These are phyloP conservation scores for Chytriomyces confervae DNA, from an alignment of 192 early-diverging fungal species.

Conservation along the genomic window DNA sequence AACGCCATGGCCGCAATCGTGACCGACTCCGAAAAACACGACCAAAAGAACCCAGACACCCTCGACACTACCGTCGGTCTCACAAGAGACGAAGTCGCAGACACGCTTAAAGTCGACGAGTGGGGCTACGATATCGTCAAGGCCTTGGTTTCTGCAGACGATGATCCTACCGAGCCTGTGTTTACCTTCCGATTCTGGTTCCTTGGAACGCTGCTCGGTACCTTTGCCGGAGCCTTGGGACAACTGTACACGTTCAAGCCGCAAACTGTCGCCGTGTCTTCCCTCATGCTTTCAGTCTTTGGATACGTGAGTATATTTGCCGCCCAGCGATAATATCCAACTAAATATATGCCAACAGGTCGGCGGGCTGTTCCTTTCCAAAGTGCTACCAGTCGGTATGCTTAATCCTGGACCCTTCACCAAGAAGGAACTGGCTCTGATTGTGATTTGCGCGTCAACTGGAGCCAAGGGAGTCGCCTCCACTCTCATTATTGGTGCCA, in stretches of 20 bases:
- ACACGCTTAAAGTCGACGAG: background rate
- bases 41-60: no score
- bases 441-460: slow-evolving; percentile 52
- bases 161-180: slow-evolving; percentile 56
- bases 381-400: slow-evolving; percentile 20
- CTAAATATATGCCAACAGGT: no score
- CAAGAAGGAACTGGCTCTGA: slow-evolving; percentile 81
- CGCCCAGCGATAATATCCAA: no score
- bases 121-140: slow-evolving; percentile 3
- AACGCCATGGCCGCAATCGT: no score
- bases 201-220: slow-evolving; percentile 48
- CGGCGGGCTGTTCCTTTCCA: background rate
- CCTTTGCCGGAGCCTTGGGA: slow-evolving; percentile 16
- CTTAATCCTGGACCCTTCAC: slow-evolving; percentile 66
- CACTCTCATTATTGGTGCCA: slow-evolving; percentile 19
- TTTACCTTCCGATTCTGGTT: slow-evolving; percentile 59
- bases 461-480: background rate
- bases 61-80: no score
- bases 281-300: background rate
- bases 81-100: no score
- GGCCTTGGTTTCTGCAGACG: slow-evolving; percentile 25
- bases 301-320: background rate
- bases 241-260: slow-evolving; percentile 21
- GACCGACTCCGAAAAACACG: no score
- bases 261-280: slow-evolving; percentile 8